Evolutionary conservation across 129 eudicot genomes (phyloP).

Genomic region (Ambrosia trifida): DNA sequence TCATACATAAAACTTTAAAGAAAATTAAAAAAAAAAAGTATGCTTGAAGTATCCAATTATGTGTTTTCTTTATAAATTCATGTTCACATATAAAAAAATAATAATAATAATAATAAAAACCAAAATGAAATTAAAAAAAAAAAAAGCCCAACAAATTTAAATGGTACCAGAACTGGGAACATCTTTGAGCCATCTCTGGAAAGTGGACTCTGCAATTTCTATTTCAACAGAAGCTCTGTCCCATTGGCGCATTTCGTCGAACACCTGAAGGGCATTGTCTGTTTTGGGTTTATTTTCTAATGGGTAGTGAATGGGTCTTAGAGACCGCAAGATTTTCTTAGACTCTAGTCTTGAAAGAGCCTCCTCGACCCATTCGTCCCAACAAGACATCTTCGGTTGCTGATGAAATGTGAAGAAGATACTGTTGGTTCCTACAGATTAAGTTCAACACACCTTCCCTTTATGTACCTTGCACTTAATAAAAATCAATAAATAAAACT

Average conservation of each 20-base stretch:
- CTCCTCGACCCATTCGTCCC: conserved; percentile 79
- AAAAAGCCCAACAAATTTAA: background rate
- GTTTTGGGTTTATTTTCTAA: background rate
- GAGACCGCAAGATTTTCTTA: conserved; percentile 65
- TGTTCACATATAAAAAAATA: background rate
- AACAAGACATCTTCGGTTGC: conserved; percentile 35
- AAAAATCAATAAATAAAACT: too few relatives aligned
- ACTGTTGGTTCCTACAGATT: background rate
- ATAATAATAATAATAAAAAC: background rate
- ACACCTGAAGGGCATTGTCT: conserved; percentile 41
- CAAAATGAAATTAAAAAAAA: background rate
- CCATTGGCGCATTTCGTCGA: conserved; percentile 66
- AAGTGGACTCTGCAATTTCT: conserved; percentile 64
- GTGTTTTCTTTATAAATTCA: background rate
- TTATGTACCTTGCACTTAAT: too few relatives aligned
- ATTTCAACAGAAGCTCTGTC: conserved; percentile 82
- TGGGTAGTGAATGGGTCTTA: conserved; percentile 76
- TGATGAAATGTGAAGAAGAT: conserved; percentile 19
- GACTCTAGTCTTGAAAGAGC: conserved; percentile 65
- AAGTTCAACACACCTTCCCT: background rate
- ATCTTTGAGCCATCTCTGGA: conserved; percentile 68
- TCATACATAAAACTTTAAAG: background rate
- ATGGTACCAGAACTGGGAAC: conserved; percentile 73
- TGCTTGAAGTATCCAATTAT: background rate
- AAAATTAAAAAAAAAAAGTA: background rate